A percentile compares a stretch with the other conserved stretches of the same genome.
phyloP scores from a whole-genome alignment of 2,329 filamentous ascomycete species.

The Aspergillus ochraceus region DNA sequence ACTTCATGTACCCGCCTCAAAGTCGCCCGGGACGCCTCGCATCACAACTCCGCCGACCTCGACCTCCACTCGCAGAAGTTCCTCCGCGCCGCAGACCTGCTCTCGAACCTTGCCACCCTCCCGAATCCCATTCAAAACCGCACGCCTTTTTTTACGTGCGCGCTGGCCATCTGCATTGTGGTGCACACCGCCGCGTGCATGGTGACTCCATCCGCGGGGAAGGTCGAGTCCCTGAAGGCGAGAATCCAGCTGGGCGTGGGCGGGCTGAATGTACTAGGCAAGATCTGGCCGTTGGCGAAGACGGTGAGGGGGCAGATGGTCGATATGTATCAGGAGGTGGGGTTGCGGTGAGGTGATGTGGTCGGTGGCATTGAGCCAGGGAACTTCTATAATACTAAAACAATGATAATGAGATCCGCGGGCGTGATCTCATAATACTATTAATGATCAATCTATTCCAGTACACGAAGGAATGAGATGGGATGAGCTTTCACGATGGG shows the following conservation, averaged over 20 bases:
- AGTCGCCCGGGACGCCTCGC: neutral
- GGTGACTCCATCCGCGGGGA: conserved; percentile 37
- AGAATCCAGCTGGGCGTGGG: conserved; percentile 32
- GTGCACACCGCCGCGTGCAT: conserved; percentile 74
- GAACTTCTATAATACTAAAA: neutral
- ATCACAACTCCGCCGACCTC: conserved; percentile 5
- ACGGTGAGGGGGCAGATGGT: conserved; percentile 29
- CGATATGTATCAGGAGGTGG: conserved; percentile 21
- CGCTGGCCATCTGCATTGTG: conserved; percentile 69
- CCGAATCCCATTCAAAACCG: conserved; percentile 60
- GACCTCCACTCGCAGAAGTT: conserved; percentile 69
- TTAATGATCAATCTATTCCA: neutral
- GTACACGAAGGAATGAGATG: neutral
- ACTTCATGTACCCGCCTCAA: conserved; percentile 20
- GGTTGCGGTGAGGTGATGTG: conserved; percentile 1
- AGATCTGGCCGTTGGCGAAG: conserved; percentile 32
- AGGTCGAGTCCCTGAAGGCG: conserved; percentile 26
- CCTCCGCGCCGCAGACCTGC: conserved; percentile 71
- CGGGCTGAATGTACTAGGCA: conserved; percentile 28
- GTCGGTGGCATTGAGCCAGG: neutral
- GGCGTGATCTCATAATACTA: neutral
- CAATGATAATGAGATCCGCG: neutral
- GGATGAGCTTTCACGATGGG: neutral
- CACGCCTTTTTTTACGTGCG: conserved; percentile 77
- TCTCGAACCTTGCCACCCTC: conserved; percentile 67